Conservation (phyloP, 78 protist species). For the Isochrysis galbana region DNA sequence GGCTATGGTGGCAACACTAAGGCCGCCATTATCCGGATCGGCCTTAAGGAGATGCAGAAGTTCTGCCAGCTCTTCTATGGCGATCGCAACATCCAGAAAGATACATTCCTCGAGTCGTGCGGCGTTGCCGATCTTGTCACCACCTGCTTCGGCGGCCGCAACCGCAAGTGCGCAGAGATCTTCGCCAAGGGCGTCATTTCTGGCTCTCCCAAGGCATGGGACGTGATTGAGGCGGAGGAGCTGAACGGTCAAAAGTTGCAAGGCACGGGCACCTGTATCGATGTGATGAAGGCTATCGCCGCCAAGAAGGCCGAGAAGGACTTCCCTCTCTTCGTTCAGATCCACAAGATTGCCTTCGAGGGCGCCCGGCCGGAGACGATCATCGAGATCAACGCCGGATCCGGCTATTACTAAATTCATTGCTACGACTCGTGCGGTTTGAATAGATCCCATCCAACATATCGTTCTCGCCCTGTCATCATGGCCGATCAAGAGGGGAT, state of each 20-base stretch:
- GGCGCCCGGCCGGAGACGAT: neutral
- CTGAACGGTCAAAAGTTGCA: neutral
- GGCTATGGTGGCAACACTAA: conserved; percentile 68
- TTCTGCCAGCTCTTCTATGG: conserved; percentile 41
- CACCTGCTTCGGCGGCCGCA: conserved; percentile 77
- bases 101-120: conserved; percentile 67
- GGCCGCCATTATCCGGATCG: conserved; percentile 72
- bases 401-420: too few relatives aligned
- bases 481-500: too few relatives aligned
- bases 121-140: conserved; percentile 79
- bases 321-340: conserved; percentile 50
- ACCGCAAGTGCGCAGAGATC: conserved; percentile 54
- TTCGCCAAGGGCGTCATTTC: neutral
- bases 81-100: neutral
- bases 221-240: neutral
- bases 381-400: conserved; percentile 16
- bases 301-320: neutral
- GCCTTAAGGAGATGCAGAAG: conserved; percentile 63
- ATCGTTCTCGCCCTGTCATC: too few relatives aligned
- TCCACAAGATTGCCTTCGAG: conserved; percentile 33
- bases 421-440: too few relatives aligned
- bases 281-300: conserved; percentile 46
- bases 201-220: neutral
- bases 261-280: conserved; percentile 58
- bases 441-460: too few relatives aligned